Conservation (phyloP, 2,329 filamentous ascomycete species). For the Epichloe gansuensis region DNA sequence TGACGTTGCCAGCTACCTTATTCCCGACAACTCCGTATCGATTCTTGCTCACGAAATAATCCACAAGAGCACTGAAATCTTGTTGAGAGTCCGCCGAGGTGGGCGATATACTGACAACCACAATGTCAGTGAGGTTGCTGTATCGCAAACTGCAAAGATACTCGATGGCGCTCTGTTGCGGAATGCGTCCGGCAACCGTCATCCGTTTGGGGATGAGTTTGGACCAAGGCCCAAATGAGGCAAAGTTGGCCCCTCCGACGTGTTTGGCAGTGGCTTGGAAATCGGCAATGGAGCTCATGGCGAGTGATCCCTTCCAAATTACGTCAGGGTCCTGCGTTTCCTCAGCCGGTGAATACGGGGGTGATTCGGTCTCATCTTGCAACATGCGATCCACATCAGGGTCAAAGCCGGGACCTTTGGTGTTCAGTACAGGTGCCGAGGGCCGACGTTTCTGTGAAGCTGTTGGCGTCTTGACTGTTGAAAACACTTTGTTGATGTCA, state of each 20-base stretch:
- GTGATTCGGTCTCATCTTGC: slow-evolving; percentile 67
- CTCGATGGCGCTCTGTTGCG: slow-evolving; percentile 70
- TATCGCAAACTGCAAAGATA: slow-evolving; percentile 83
- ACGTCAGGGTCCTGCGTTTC: slow-evolving; percentile 54
- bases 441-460: slow-evolving; percentile 33
- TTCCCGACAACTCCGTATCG: slow-evolving; percentile 82
- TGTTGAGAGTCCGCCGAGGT: slow-evolving; percentile 46
- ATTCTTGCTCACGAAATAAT: slow-evolving; percentile 74
- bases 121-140: slow-evolving; percentile 70
- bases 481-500: slow-evolving; percentile 78
- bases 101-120: slow-evolving; percentile 61
- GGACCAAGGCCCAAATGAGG: slow-evolving; percentile 53
- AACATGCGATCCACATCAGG: slow-evolving; percentile 83
- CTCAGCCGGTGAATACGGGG: slow-evolving; percentile 73
- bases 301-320: slow-evolving; percentile 65
- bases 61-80: slow-evolving; percentile 65
- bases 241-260: slow-evolving; percentile 71
- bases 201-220: slow-evolving; percentile 61
- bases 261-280: slow-evolving; percentile 70
- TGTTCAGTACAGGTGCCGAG: slow-evolving; percentile 33
- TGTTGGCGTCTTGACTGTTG: slow-evolving; percentile 66
- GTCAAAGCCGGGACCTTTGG: slow-evolving; percentile 56
- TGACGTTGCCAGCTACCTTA: slow-evolving; percentile 60
- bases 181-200: slow-evolving; percentile 67
- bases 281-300: slow-evolving; percentile 66